phyloP scores from a whole-genome alignment of 345 rosid species.

The Bruguiera parviflora region DNA sequence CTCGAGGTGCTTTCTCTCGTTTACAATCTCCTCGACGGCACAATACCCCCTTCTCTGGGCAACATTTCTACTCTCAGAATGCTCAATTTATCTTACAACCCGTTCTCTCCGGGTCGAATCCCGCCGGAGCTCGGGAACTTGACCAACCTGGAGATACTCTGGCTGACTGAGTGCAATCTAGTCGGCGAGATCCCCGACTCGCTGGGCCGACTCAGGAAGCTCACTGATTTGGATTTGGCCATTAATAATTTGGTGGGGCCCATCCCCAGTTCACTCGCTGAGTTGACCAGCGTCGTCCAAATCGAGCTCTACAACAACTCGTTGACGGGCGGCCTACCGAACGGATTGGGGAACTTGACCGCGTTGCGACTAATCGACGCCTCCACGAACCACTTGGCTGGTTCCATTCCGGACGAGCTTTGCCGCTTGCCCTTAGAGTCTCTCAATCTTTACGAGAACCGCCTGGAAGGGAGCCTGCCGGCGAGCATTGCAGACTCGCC shows the following conservation, averaged over 20 bases:
- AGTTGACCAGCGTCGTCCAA: slow-evolving; percentile 60
- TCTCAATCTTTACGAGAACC: slow-evolving; percentile 82
- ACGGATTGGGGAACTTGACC: slow-evolving; percentile 57
- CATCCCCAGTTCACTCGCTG: slow-evolving; percentile 73
- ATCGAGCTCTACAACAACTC: slow-evolving; percentile 97
- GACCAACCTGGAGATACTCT: slow-evolving; percentile 70
- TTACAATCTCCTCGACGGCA: slow-evolving; percentile 67
- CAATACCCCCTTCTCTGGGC: slow-evolving; percentile 61
- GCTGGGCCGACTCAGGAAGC: slow-evolving; percentile 58
- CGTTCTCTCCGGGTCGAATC: slow-evolving; percentile 67
- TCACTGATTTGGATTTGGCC: slow-evolving; percentile 83
- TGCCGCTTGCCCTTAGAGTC: slow-evolving; percentile 69
- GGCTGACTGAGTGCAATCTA: slow-evolving; percentile 87
- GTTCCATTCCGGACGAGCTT: slow-evolving; percentile 71
- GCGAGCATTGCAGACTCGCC: slow-evolving; percentile 58
- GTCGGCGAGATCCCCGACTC: slow-evolving; percentile 84
- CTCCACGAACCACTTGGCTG: slow-evolving; percentile 77
- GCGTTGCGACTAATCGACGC: slow-evolving; percentile 68
- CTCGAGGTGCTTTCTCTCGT: slow-evolving; percentile 85
- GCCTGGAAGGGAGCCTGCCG: slow-evolving; percentile 65
- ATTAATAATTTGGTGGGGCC: slow-evolving; percentile 55
- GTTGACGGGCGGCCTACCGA: slow-evolving; percentile 63
- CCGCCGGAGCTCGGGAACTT: slow-evolving; percentile 89
- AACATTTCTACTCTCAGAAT: slow-evolving; percentile 58
- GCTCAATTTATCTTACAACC: slow-evolving; percentile 86